Conservation (phyloP, 306 rosid species). For the Sophora flavescens region DNA sequence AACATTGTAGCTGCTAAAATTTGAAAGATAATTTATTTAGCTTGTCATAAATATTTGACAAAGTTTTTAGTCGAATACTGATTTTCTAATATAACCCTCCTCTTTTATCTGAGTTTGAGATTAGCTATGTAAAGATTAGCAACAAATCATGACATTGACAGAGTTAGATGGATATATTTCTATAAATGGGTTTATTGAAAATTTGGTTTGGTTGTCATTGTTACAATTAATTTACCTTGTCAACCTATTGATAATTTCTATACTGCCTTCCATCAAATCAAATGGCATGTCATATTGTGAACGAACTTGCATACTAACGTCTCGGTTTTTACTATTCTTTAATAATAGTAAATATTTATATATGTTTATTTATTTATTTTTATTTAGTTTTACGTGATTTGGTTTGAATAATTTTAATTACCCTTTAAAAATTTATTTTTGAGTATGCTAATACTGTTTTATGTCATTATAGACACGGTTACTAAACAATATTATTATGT, state of each 20-base stretch:
- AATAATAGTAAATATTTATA: no score
- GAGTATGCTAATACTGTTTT: no score
- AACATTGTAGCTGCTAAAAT: background rate
- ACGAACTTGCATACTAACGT: background rate
- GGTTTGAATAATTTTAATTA: no score
- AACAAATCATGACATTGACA: background rate
- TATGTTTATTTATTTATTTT: no score
- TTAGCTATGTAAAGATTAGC: background rate
- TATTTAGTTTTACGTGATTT: no score
- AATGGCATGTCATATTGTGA: constrained; percentile 8
- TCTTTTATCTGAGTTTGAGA: background rate
- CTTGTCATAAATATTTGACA: background rate
- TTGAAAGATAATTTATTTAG: background rate
- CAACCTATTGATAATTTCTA: constrained; percentile 5
- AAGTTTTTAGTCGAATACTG: background rate
- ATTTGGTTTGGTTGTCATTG: background rate
- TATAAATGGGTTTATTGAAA: background rate
- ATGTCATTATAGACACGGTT: no score
- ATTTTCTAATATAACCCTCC: no score
- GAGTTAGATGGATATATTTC: background rate
- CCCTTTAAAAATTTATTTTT: no score
- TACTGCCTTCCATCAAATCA: background rate
- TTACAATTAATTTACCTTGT: background rate
- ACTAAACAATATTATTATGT: no score
- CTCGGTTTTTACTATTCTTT: no score